Evolutionary conservation across 202 grass and related monocot genomes (phyloP), one percentile per base, ranked within the genome.

Genomic region (Dendrocalamus latiflorus): DNA sequence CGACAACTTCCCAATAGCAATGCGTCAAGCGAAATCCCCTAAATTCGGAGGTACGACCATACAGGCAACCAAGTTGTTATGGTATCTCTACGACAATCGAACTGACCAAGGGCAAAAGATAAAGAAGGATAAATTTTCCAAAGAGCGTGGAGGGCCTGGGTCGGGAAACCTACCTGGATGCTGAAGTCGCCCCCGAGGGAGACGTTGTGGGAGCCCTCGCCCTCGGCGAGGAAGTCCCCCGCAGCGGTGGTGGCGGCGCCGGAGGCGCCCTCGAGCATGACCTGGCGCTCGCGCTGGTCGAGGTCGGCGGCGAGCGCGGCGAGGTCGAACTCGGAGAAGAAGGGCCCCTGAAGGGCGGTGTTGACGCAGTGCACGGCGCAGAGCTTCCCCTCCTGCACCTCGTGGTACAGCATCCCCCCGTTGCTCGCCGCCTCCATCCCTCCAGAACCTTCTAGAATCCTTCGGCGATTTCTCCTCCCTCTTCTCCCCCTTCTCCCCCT

Each of bases 341-440:
- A 98, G 87, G 95, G 95, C 4, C 95, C 95, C 87, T 98, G 95
- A 43, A 98, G 84, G 74, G 93, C 79, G 71, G 95, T 93, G 85
- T 98, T 98, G 39, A 95, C 95, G 87, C 95, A 98, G 93, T 98
- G 95, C 79, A 98, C 90, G 84, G 95, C 92, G 85, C 95, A 98
- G 2, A 98, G 88, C 91, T 98, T 98, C 69, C 81, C 89, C 86
- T 98, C 92, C 89, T 98, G 95, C 51, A 98, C 93, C 93, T 98
- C 92, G 77, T 98, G 95, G 89, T 98, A 98, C 47, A 98, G 92
- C 71, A 98, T 85, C 0, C 95, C 95, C 30, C 95, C 95, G 86
- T 98, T 98, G 92, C 92, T 93, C 68, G 90, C 74, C 64, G 69
- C 89, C 70, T 82, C 89, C 87, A 83, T 86, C 34, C 70, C 6